Base-by-base conservation (phyloP, 805 yeast species). In the Starmerella bombicola region DNA sequence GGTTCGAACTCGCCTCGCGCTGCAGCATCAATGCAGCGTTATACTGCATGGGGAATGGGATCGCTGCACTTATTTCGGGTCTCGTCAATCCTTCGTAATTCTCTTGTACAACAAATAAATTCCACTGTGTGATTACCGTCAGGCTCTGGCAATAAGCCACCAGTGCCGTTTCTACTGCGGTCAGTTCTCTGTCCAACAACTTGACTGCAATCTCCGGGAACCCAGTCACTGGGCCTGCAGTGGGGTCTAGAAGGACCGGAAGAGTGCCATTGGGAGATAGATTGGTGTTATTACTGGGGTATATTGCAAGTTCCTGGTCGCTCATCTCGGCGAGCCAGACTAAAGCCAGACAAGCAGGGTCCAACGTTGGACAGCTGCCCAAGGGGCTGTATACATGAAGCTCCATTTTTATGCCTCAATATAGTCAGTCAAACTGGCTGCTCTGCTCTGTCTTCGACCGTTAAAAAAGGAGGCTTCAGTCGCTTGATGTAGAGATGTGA, bases 11-110 rank as follows among this genome's bases (percentile, higher is more conserved):
- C 9, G 62, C 62, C 12, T 41, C 42, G 8, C 45, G 39, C 24
- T 55, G 48, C 25, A 55, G 50, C 21, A 50, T 23, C 15, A 58
- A 33, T 2, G 62, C 54, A 17, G 51, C 51, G 34, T 52, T 58
- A 46, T 60, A 60, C 47, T 60, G 64, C 63, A 60, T 57, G 5
- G 64, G 64, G 40, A 60, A 60, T 16, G 61, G 58, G 13, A 59
- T 47, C 20, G 52, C 30, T 12, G 36, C 37, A 24, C 60, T 47
- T 35, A 59, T 51, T n/a, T 53, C 48, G 17, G 62, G 61, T 6
- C 63, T 44, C 7, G 55, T 55, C 8, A 55, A 43, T 24, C 42
- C 31, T 38, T 55, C 61, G 45, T 53, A 60, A 52, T 57, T 60
- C 22, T 46, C 48, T 15, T 44, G 37, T 23, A 51, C 33, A 17